Evolutionary conservation across 2,329 filamentous ascomycete species (phyloP).

Genomic region (Colletotrichum orbiculare): DNA sequence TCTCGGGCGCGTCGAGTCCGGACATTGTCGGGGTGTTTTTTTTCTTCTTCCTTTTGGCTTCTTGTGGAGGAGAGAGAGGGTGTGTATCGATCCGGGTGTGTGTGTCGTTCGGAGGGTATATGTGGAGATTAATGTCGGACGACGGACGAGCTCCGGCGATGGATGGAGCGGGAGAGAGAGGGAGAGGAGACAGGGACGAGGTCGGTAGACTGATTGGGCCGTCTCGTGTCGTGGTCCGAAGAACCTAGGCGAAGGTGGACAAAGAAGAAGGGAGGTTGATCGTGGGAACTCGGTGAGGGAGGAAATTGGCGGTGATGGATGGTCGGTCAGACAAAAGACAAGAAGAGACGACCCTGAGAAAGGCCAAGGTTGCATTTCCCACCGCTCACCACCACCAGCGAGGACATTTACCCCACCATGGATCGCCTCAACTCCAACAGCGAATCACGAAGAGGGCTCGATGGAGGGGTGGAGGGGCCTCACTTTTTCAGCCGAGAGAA

Average conservation of each 20-base stretch:
- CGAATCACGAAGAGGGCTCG: constrained; percentile 28
- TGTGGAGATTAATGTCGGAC: constrained; percentile 3
- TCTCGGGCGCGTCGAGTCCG: constrained; percentile 67
- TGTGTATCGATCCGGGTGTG: background rate
- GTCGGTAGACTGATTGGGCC: too few species aligned
- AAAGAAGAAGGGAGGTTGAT: constrained; percentile 7
- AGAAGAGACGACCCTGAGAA: constrained; percentile 17
- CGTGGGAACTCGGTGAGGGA: constrained; percentile 22
- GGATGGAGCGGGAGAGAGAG: background rate
- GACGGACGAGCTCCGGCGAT: constrained; percentile 1
- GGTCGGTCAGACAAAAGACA: constrained; percentile 14
- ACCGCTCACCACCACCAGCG: background rate
- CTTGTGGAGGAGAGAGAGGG: background rate
- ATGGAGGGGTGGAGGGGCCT: constrained; percentile 5
- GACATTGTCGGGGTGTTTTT: constrained; percentile 56
- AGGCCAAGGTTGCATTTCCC: constrained; percentile 35
- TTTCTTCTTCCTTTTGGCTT: too few species aligned
- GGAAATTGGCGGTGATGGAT: constrained; percentile 31
- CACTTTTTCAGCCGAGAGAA: background rate
- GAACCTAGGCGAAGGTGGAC: background rate
- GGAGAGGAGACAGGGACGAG: background rate
- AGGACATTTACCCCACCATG: constrained; percentile 19
- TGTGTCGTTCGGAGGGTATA: background rate
- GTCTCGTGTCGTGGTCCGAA: constrained; percentile 6
- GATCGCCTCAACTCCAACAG: constrained; percentile 19